Evolutionary conservation across 2,329 filamentous ascomycete genomes (phyloP).

Genomic region (Xylariales sp.): DNA sequence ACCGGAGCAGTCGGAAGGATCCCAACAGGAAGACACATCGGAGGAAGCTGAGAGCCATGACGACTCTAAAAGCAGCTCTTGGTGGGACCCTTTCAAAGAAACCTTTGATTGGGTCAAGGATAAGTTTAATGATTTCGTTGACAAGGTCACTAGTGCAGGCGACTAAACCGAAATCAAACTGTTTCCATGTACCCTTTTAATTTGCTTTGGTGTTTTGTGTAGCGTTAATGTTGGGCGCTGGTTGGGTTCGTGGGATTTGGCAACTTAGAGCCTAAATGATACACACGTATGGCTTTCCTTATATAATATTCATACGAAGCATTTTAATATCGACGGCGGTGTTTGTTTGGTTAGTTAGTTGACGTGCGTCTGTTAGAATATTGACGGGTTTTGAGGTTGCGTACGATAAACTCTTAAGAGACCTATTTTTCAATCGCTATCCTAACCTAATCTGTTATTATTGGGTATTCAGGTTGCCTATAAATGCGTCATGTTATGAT

Average conservation of each 20-base stretch:
- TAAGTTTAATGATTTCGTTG: slow-evolving; percentile 42
- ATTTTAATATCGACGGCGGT: not conserved
- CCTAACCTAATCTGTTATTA: not conserved
- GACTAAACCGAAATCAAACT: slow-evolving; percentile 17
- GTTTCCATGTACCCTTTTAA: slow-evolving; percentile 8
- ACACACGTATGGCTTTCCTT: not conserved
- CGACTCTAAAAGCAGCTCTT: slow-evolving; percentile 29
- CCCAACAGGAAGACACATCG: slow-evolving; percentile 28
- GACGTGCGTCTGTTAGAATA: slow-evolving; percentile 2
- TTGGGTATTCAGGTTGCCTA: too few relatives aligned
- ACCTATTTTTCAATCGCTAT: not conserved
- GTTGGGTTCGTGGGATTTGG: slow-evolving; percentile 10
- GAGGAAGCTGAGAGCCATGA: slow-evolving; percentile 28
- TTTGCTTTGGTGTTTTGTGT: slow-evolving; percentile 16
- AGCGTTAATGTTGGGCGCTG: slow-evolving; percentile 24
- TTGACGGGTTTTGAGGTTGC: not conserved
- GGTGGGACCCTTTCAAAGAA: slow-evolving; percentile 41
- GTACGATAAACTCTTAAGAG: not conserved
- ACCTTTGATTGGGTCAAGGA: slow-evolving; percentile 45
- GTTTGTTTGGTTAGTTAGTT: not conserved
- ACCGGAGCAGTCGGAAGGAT: slow-evolving; percentile 3
- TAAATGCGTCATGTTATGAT: too few relatives aligned
- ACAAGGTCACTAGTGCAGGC: slow-evolving; percentile 35
- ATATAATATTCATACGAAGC: not conserved
- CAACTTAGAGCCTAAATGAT: not conserved